These are phyloP conservation scores for Exsudoporus frostii DNA, from an alignment of 768 basidiomycete genomes.

Conservation along the genomic window DNA sequence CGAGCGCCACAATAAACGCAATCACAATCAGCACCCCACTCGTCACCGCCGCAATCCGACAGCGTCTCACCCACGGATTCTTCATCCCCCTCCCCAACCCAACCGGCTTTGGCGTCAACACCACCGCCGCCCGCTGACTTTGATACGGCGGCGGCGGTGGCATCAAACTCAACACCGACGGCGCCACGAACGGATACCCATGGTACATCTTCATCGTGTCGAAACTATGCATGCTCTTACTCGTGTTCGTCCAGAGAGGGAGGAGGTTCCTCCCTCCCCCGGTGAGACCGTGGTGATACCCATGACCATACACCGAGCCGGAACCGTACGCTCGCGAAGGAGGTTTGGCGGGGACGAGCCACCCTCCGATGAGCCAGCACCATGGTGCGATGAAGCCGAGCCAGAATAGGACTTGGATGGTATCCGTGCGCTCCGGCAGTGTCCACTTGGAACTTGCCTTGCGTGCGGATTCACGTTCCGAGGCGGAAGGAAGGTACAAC, in stretches of 20 bases:
- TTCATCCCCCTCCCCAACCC: constrained; percentile 7
- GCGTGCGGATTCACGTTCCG: constrained; percentile 32
- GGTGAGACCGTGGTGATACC: constrained; percentile 34
- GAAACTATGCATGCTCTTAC: constrained; percentile 40
- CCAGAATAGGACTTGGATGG: constrained; percentile 68
- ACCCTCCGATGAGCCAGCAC: constrained; percentile 76
- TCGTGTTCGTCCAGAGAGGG: constrained; percentile 36
- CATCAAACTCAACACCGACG: constrained; percentile 38
- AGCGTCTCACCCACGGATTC: constrained; percentile 43
- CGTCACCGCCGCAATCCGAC: constrained; percentile 58
- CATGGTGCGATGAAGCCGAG: constrained; percentile 69
- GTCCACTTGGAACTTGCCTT: constrained; percentile 14
- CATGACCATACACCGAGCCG: background rate
- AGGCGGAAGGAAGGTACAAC: constrained; percentile 34
- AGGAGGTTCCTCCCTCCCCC: constrained; percentile 37
- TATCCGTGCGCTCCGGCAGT: constrained; percentile 15
- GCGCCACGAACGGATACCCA: constrained; percentile 60
- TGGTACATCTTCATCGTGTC: constrained; percentile 43
- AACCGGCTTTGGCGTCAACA: constrained; percentile 19
- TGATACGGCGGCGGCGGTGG: constrained; percentile 26
- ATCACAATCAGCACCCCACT: constrained; percentile 48
- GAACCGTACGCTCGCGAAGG: constrained; percentile 13
- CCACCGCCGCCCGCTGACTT: constrained; percentile 17
- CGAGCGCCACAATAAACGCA: constrained; percentile 51
- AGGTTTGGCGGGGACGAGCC: constrained; percentile 44